Evolutionary conservation across 2,329 filamentous ascomycete genomes (phyloP), one percentile per base, ranked within the genome.

Genomic region (Ascocoryne sarcoides): DNA sequence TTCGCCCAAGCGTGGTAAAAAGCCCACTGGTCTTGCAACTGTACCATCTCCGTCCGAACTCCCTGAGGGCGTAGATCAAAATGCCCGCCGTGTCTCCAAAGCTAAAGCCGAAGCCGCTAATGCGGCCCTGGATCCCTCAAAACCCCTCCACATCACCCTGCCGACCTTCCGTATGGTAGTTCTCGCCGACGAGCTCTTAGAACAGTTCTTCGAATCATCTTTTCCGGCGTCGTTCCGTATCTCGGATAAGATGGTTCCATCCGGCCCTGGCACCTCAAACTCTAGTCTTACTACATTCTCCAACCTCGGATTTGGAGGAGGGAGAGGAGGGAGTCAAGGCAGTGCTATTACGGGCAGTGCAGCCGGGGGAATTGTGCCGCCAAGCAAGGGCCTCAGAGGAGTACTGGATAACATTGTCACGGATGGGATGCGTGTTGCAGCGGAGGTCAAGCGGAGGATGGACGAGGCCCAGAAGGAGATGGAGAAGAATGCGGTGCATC

Each of bases 161-260:
- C 92, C 92, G 1, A 98, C 92, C 1, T 98, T 98, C 73, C 83
- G 92, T 50, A 98, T 98, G 92, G 88, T 98, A 3, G 85, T 98
- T 8, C 76, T 98, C 5, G 92, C 92, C 32, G 92, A 98, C 57
- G 92, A 98, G 61, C 74, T 93, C 1, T 76, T 98, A 4, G 90
- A 98, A 57, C 85, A 93, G 52, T 98, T 98, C 65, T 98, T 98
- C 60, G 92, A 98, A 65, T 85, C 86, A 1, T 93, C 88, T 30
- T 95, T 96, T 65, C 87, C 90, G 0, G 79, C 84, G 37, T 95
- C 88, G 1, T 93, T 98, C 74, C 87, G 85, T 55, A 79, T 95
- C 34, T 80, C 85, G 17, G 84, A 93, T 66, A 28, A 69, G 63
- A 5, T 66, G 62, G 5, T 61, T 56, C 21, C 51, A 23, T 39